Evolutionary conservation across 2,329 filamentous ascomycete species (phyloP), one percentile per base, ranked within the genome.

Genomic region (Metarhizium guizhouense): DNA sequence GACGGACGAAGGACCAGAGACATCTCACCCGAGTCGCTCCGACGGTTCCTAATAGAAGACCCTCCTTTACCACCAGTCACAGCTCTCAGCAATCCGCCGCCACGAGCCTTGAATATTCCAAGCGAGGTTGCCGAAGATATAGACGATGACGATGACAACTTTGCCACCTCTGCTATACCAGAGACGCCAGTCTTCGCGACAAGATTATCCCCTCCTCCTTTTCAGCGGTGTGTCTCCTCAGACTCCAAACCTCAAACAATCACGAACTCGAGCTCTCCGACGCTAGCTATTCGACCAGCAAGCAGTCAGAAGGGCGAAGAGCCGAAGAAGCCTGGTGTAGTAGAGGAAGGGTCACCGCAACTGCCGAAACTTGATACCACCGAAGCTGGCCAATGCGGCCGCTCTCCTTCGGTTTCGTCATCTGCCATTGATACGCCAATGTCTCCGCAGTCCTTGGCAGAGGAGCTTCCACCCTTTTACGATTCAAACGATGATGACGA

Each of bases 61-160:
- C 59, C 59, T 10, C 71, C 72, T 29, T 54, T 60, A 40, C 62
- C 62, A 42, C 64, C 62, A 18, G 61, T 59, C 55, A 66, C 60
- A 14, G 64, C 62, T 36, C 51, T 62, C 7, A 63, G 67, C 10
- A 64, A 69, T n/a, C 65, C 68, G 7, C 66, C 67, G 2, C 25
- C 25, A 25, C 45, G 16, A 54, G 4, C 65, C 1, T 47, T 73
- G 8, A 51, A 64, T 20, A 72, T 74, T 7, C 68, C 72, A 18
- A 70, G 72, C 8, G 69, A 72, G 6, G 64, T 68, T 42, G 62
- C 63, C 34, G 68, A 66, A 45, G 72, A 76, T 55, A 64, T 64
- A 18, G 57, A 68, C 30, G 70, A 67, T 7, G 79, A 80, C 48
- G 81, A 84, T 61, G 80, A 83, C 59, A 84, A 84, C 68, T 85